phyloP scores from a whole-genome alignment of 2,329 filamentous ascomycete species.

The Monilinia laxa region DNA sequence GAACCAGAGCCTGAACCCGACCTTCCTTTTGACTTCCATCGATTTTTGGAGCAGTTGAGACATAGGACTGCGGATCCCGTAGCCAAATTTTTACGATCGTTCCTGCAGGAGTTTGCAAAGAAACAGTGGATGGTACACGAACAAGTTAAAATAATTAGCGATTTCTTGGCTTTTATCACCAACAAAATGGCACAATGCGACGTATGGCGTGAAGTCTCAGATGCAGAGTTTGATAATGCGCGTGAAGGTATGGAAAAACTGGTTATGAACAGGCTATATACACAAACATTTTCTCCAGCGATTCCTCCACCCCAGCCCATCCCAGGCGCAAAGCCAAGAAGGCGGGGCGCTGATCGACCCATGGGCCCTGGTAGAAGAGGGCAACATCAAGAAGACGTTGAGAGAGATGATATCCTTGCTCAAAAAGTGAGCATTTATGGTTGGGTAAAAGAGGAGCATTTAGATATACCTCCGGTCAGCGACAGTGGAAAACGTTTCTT shows the following conservation, averaged over 20 bases:
- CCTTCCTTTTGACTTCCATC: slow-evolving; percentile 93
- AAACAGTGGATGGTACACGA: slow-evolving; percentile 99
- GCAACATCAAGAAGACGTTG: slow-evolving; percentile 97
- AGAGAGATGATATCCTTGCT: slow-evolving; percentile 90
- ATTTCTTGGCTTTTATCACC: slow-evolving; percentile 93
- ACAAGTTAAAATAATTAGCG: slow-evolving; percentile 97
- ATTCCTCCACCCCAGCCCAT: slow-evolving; percentile 79
- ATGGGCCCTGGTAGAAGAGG: slow-evolving; percentile 82
- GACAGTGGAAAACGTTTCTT: slow-evolving; percentile 88
- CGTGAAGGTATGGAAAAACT: slow-evolving; percentile 99
- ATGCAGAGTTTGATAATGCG: slow-evolving; percentile 97
- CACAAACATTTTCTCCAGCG: slow-evolving; percentile 92
- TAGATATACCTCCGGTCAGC: slow-evolving; percentile 83
- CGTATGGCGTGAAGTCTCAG: slow-evolving; percentile 92
- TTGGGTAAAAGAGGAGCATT: slow-evolving; percentile 89
- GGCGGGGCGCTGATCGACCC: slow-evolving; percentile 65
- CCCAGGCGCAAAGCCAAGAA: slow-evolving; percentile 65
- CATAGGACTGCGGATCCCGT: slow-evolving; percentile 98
- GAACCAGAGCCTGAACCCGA: slow-evolving; percentile 77
- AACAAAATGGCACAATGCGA: slow-evolving; percentile 99
- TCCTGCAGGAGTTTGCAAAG: slow-evolving; percentile 91
- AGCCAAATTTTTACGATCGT: slow-evolving; percentile 91
- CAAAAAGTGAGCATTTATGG: slow-evolving; percentile 97
- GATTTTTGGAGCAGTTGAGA: slow-evolving; percentile 91
- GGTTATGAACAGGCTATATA: slow-evolving; percentile 96